Percentiles rank a stretch among this genome's conserved stretches.
Evolutionary conservation across 2,329 filamentous ascomycete genomes (phyloP).

Genomic region (Xylaria polymorpha): DNA sequence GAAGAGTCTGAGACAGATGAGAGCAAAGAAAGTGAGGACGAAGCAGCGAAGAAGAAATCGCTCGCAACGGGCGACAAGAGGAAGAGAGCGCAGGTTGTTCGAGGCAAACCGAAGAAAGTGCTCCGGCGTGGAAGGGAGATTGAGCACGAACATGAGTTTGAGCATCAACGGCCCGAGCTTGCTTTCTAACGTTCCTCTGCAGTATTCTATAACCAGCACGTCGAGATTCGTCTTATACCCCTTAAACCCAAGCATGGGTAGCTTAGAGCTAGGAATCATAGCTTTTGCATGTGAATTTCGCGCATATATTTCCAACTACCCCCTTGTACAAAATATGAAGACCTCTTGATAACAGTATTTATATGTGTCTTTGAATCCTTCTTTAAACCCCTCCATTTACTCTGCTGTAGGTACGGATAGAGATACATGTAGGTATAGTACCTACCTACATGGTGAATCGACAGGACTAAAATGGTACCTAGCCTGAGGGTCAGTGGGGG

Average conservation of each 20-base stretch:
- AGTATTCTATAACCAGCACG: neutral
- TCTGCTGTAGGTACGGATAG: too few species aligned
- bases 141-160: constrained; percentile 79
- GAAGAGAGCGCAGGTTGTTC: constrained; percentile 54
- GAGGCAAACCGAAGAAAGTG: constrained; percentile 65
- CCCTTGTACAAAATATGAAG: neutral
- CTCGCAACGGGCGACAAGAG: constrained; percentile 60
- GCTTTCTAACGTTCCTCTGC: constrained; percentile 45
- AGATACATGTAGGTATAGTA: too few species aligned
- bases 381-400: neutral
- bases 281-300: constrained; percentile 7
- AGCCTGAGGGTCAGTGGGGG: neutral
- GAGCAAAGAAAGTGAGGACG: constrained; percentile 64
- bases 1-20: constrained; percentile 69
- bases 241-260: constrained; percentile 19
- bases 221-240: constrained; percentile 34
- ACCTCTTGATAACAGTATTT: neutral
- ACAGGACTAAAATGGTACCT: neutral
- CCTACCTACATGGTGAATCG: neutral
- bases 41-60: constrained; percentile 62
- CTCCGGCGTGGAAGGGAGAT: constrained; percentile 74
- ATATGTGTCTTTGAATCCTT: neutral
- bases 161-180: constrained; percentile 47
- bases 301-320: constrained; percentile 8
- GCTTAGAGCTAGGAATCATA: constrained; percentile 13